These are phyloP conservation scores for Beauveria sp. DNA, from an alignment of 2,329 filamentous ascomycete species.

Conservation along the genomic window DNA sequence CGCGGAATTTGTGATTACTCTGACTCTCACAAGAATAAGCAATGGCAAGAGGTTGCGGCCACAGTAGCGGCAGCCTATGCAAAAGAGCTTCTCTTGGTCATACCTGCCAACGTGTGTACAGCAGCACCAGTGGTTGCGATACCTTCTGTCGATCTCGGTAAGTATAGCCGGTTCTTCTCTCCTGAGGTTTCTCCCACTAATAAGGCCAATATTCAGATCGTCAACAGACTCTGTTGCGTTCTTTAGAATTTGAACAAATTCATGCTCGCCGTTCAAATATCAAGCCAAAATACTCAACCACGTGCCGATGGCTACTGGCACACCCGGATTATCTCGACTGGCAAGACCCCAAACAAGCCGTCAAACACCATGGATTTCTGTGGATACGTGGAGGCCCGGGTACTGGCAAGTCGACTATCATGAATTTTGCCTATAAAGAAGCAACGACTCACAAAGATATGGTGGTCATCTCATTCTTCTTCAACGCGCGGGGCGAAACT, in stretches of 20 bases:
- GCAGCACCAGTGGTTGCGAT: neutral
- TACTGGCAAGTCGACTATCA: conserved; percentile 37
- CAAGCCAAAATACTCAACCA: neutral
- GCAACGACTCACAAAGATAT: conserved; percentile 14
- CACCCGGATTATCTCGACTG: conserved; percentile 1
- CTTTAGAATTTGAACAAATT: neutral
- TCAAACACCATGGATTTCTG: conserved; percentile 6
- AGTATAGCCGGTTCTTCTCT: neutral
- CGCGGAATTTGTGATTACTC: conserved; percentile 28
- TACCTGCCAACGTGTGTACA: neutral
- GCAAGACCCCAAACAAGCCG: neutral
- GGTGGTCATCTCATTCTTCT: conserved; percentile 37
- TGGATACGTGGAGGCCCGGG: conserved; percentile 38
- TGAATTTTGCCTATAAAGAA: conserved; percentile 28
- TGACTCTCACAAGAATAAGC: conserved; percentile 21
- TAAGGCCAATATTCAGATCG: neutral
- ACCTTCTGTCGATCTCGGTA: neutral
- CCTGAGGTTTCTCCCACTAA: no score
- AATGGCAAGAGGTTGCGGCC: conserved; percentile 19
- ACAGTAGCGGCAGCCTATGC: conserved; percentile 18
- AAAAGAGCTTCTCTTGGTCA: conserved; percentile 7
- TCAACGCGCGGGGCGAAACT: conserved; percentile 35
- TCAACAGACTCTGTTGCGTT: neutral
- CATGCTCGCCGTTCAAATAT: neutral
- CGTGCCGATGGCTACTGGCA: neutral